Evolutionary conservation across 1,284 basidiomycete genomes (phyloP).

Genomic region (Omphalotus olearius): DNA sequence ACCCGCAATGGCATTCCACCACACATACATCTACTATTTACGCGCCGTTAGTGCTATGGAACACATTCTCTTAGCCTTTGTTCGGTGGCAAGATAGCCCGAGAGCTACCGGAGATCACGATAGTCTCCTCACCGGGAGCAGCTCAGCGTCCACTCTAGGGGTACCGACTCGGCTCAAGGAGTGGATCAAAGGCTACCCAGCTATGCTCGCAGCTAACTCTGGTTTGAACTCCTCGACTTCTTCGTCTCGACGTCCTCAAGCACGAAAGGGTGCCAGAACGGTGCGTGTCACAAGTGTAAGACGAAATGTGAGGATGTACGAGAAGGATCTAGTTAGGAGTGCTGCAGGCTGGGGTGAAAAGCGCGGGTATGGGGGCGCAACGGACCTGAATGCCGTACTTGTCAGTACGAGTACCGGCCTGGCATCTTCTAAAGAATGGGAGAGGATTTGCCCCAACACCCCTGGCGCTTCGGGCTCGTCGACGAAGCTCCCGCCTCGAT

Average conservation of each 20-base stretch:
- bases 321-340: constrained; percentile 70
- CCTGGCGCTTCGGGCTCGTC: background rate
- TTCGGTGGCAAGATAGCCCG: constrained; percentile 71
- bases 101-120: constrained; percentile 28
- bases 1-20: constrained; percentile 63
- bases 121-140: constrained; percentile 33
- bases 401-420: constrained; percentile 29
- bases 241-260: constrained; percentile 25
- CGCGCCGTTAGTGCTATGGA: constrained; percentile 82
- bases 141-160: constrained; percentile 48
- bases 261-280: constrained; percentile 70
- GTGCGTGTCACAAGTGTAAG: constrained; percentile 69
- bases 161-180: constrained; percentile 77
- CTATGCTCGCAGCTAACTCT: constrained; percentile 44
- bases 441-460: constrained; percentile 36
- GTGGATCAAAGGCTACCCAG: constrained; percentile 84
- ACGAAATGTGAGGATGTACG: constrained; percentile 79
- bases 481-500: constrained; percentile 29
- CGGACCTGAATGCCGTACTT: constrained; percentile 1
- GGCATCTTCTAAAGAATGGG: constrained; percentile 66
- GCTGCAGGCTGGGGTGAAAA: constrained; percentile 67
- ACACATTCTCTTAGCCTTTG: constrained; percentile 81
- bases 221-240: constrained; percentile 12
- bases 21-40: constrained; percentile 78
- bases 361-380: constrained; percentile 14